Conservation (phyloP, 1,284 basidiomycete species). For the Taiwanofungus camphoratus region DNA sequence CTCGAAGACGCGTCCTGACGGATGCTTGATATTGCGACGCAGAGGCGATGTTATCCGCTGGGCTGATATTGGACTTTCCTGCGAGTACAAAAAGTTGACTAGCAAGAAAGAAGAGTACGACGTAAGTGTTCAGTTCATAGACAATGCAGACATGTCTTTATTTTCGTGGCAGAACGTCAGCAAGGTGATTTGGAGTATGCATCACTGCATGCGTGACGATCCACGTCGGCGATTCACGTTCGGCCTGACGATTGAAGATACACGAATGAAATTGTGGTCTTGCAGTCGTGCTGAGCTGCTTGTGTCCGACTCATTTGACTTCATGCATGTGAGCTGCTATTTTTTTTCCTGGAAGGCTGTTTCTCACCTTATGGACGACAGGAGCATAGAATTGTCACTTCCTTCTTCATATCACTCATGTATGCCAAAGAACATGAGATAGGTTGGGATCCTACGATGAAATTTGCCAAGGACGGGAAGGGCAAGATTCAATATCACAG, state of each 20-base stretch:
- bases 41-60: neutral
- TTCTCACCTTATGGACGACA: neutral
- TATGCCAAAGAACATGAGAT: conserved; percentile 1
- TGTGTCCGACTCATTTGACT: too few species aligned
- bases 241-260: too few species aligned
- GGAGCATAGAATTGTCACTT: neutral
- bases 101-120: neutral
- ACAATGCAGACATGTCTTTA: neutral
- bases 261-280: neutral
- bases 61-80: neutral
- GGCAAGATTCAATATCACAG: too few species aligned
- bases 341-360: neutral
- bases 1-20: neutral
- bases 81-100: neutral
- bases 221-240: too few species aligned
- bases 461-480: neutral
- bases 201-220: too few species aligned
- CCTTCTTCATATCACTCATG: conserved; percentile 2
- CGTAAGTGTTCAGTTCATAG: neutral
- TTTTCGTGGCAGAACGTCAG: neutral
- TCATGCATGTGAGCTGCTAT: neutral
- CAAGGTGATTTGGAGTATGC: conserved; percentile 1
- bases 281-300: too few species aligned
- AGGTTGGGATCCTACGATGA: conserved; percentile 8
- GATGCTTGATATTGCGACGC: neutral